Evolutionary conservation across 228 moss, liverwort and hornwort genomes (phyloP).

Genomic region (Sphagnum fallax): DNA sequence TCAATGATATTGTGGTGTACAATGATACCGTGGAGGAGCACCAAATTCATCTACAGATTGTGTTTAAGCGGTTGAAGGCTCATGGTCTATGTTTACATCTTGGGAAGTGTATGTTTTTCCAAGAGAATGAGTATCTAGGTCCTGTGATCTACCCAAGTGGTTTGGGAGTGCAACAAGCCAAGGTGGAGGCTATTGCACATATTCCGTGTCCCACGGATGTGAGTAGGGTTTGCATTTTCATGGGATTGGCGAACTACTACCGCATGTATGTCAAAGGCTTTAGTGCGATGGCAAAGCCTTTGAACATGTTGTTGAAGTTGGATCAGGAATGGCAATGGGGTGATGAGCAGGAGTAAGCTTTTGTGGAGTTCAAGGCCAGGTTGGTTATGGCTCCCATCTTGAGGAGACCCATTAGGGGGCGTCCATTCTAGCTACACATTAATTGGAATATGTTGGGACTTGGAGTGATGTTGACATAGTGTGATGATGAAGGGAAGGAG

Average conservation of each 20-base stretch:
- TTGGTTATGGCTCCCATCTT: background rate
- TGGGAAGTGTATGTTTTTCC: constrained; percentile 8
- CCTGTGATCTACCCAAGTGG: constrained; percentile 4
- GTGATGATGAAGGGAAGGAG: background rate
- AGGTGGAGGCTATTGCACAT: constrained; percentile 6
- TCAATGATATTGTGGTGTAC: constrained; percentile 8
- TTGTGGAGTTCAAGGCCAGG: background rate
- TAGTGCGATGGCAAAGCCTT: constrained; percentile 8
- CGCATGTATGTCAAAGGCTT: constrained; percentile 1
- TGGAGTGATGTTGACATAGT: background rate
- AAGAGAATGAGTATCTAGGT: constrained; percentile 1
- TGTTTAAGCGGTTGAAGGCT: background rate
- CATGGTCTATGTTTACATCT: constrained; percentile 5
- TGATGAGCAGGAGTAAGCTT: constrained; percentile 6
- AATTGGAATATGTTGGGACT: background rate
- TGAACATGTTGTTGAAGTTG: background rate
- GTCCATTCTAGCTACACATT: background rate
- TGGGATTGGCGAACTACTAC: constrained; percentile 4
- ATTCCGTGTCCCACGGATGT: constrained; percentile 5
- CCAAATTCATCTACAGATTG: background rate
- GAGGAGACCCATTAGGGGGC: background rate
- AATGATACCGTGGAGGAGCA: constrained; percentile 3
- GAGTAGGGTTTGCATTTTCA: constrained; percentile 1
- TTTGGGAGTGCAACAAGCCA: constrained; percentile 4
- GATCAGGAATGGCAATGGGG: no score